phyloP scores from a whole-genome alignment of 2,329 filamentous ascomycete genomes.

The Exophiala viscosa region DNA sequence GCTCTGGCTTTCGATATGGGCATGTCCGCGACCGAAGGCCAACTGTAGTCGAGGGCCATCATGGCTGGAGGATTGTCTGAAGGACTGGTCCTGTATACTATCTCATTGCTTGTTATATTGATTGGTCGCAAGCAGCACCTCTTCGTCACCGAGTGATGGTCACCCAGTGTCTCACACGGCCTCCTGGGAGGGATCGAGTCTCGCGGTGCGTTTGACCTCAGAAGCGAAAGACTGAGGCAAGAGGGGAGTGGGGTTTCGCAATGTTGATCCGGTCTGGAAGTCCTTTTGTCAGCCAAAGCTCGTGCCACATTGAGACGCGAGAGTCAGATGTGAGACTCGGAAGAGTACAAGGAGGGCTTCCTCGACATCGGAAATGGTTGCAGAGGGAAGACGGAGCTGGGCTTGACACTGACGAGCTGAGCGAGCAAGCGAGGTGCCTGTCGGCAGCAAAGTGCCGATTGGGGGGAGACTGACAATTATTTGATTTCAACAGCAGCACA shows the following conservation, averaged over 20 bases:
- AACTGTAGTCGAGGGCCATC: slow-evolving; percentile 15
- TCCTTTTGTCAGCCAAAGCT: slow-evolving; percentile 4
- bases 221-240: not conserved
- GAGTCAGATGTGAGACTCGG: not conserved
- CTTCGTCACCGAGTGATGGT: slow-evolving; percentile 2
- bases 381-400: not conserved
- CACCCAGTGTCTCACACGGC: slow-evolving; percentile 5
- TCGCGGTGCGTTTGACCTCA: not conserved
- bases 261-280: slow-evolving; percentile 16
- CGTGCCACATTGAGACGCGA: slow-evolving; percentile 8
- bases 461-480: not conserved
- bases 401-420: not conserved
- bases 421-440: too few species aligned
- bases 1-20: slow-evolving; percentile 5
- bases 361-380: too few species aligned
- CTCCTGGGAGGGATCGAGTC: too few species aligned
- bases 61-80: slow-evolving; percentile 12
- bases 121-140: not conserved
- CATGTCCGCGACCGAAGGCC: slow-evolving; percentile 7
- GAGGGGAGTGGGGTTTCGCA: slow-evolving; percentile 4
- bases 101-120: slow-evolving; percentile 17
- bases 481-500: not conserved
- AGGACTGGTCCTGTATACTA: slow-evolving; percentile 4
- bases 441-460: not conserved
- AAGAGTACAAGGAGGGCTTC: too few species aligned